These are phyloP conservation scores for Jasminum sambac DNA, from an alignment of 257 asterid genomes.

Conservation along the genomic window DNA sequence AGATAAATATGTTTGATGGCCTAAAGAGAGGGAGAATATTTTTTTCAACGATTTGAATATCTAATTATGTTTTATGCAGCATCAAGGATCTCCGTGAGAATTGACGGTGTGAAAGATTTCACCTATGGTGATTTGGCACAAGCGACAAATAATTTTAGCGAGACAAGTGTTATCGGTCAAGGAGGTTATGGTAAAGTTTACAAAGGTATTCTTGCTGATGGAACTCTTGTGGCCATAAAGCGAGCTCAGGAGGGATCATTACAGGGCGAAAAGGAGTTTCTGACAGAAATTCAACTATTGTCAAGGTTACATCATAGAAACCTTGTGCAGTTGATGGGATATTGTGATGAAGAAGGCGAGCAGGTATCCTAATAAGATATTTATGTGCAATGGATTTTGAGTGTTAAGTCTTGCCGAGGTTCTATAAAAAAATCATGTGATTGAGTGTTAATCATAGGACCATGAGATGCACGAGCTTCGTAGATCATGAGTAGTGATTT, in stretches of 20 bases:
- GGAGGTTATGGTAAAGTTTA: constrained; percentile 99
- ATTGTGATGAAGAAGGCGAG: constrained; percentile 94
- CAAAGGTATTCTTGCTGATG: constrained; percentile 78
- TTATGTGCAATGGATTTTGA: neutral
- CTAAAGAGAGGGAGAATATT: constrained; percentile 6
- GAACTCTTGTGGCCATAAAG: constrained; percentile 82
- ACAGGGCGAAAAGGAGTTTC: constrained; percentile 96
- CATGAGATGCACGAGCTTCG: too few relatives aligned
- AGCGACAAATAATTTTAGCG: constrained; percentile 62
- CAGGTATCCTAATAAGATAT: constrained; percentile 52
- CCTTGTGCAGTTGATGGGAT: constrained; percentile 82
- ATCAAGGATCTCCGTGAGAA: constrained; percentile 64
- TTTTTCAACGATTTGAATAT: constrained; percentile 9
- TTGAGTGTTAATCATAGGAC: neutral
- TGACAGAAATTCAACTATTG: constrained; percentile 81
- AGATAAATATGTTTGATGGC: constrained; percentile 4
- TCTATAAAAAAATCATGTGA: neutral
- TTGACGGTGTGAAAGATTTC: constrained; percentile 86
- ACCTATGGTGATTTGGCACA: constrained; percentile 58
- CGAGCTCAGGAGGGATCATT: constrained; percentile 93
- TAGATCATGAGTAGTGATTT: too few relatives aligned
- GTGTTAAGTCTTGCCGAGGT: too few relatives aligned
- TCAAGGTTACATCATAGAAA: constrained; percentile 94
- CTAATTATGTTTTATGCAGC: constrained; percentile 48
- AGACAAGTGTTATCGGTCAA: constrained; percentile 69